Evolutionary conservation across 371 early-diverging fungal genomes (phyloP).

Genomic region (Coemansia sp.): DNA sequence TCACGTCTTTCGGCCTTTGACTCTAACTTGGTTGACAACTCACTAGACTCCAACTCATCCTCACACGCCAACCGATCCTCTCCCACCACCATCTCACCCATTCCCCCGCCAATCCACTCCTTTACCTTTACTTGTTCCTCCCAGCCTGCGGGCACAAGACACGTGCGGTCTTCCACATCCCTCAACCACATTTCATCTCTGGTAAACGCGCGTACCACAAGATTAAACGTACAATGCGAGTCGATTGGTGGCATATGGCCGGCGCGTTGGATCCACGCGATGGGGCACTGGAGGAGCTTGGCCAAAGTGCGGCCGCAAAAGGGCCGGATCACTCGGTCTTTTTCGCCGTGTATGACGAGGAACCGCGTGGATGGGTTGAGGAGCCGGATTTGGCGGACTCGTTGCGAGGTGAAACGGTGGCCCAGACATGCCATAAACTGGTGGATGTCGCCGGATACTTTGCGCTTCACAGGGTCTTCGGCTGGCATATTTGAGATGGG

Average conservation of each 20-base stretch:
- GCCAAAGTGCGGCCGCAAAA: conserved; percentile 48
- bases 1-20: not conserved
- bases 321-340: conserved; percentile 49
- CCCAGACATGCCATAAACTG: conserved; percentile 48
- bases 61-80: not conserved
- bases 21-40: too few relatives aligned
- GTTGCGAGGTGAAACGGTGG: conserved; percentile 26
- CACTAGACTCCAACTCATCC: too few relatives aligned
- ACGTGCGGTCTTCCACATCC: conserved; percentile 18
- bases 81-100: not conserved
- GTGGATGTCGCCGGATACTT: conserved; percentile 37
- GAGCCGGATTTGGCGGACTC: conserved; percentile 25
- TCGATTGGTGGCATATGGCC: conserved; percentile 53
- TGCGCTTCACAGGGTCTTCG: not conserved
- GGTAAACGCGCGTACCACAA: conserved; percentile 31
- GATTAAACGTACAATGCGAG: conserved; percentile 47
- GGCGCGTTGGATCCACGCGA: conserved; percentile 30
- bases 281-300: conserved; percentile 34
- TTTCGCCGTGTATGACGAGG: conserved; percentile 50
- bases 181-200: conserved; percentile 26
- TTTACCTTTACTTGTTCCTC: conserved; percentile 25
- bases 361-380: conserved; percentile 40
- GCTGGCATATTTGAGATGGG: not conserved
- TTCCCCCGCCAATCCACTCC: conserved; percentile 12
- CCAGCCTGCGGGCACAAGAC: conserved; percentile 9